Conservation (phyloP, 495 filamentous ascomycete genomes). For the Neurospora cerealis region DNA sequence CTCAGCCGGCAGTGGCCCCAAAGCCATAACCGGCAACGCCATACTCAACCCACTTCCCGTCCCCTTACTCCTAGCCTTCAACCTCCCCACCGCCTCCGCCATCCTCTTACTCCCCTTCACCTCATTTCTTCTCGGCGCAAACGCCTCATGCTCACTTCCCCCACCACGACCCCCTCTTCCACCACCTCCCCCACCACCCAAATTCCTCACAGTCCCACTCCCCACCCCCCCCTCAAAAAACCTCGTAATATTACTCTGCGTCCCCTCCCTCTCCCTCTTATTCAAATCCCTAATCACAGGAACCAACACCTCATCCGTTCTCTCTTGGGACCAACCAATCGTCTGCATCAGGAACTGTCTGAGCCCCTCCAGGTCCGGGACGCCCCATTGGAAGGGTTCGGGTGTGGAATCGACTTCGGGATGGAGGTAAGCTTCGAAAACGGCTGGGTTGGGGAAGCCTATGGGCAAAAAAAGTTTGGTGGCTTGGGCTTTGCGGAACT, state of each 20-base stretch:
- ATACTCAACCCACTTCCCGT: conserved; percentile 2
- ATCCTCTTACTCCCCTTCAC: conserved; percentile 67
- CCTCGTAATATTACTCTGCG: conserved; percentile 90
- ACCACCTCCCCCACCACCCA: not conserved
- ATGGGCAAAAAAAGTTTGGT: conserved; percentile 78
- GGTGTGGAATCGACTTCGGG: conserved; percentile 76
- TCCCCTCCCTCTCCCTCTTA: conserved; percentile 71
- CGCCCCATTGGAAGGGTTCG: conserved; percentile 84
- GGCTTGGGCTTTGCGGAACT: conserved; percentile 62
- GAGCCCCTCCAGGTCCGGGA: conserved; percentile 81
- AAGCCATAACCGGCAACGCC: conserved; percentile 14
- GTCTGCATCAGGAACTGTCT: conserved; percentile 84
- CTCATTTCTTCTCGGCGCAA: conserved; percentile 56
- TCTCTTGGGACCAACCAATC: conserved; percentile 82
- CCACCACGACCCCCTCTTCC: not conserved
- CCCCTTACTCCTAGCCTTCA: conserved; percentile 33
- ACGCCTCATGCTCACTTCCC: conserved; percentile 35
- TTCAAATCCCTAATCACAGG: conserved; percentile 96
- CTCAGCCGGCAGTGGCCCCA: conserved; percentile 1
- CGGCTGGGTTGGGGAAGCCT: conserved; percentile 63
- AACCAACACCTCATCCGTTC: conserved; percentile 88
- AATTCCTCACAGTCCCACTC: conserved; percentile 11
- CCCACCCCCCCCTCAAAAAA: conserved; percentile 52
- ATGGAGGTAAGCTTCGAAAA: conserved; percentile 65
- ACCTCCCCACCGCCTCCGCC: conserved; percentile 65